Evolutionary conservation across 352 stramenopile species (phyloP).

Genomic region (Aphanomyces euteiches): DNA sequence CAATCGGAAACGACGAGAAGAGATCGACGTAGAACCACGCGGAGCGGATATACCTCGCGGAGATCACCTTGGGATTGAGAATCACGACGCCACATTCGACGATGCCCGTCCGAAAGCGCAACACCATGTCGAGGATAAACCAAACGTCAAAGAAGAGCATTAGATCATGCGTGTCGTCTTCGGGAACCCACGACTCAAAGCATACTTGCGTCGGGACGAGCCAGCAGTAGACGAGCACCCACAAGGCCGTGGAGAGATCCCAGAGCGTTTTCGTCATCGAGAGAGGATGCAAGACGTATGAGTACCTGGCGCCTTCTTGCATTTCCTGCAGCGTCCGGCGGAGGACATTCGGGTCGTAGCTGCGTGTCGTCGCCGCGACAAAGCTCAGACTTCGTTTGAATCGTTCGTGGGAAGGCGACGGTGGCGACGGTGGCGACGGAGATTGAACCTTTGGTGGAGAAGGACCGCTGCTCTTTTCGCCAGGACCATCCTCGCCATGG

Average conservation of each 20-base stretch:
- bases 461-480: too few relatives aligned
- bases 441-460: too few relatives aligned
- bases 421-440: too few relatives aligned
- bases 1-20: slow-evolving; percentile 53
- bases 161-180: not conserved
- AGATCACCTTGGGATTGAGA: slow-evolving; percentile 53
- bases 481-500: too few relatives aligned
- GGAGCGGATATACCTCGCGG: slow-evolving; percentile 45
- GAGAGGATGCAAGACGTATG: slow-evolving; percentile 52
- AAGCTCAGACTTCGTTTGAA: slow-evolving; percentile 10
- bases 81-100: slow-evolving; percentile 54
- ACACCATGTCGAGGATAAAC: slow-evolving; percentile 47
- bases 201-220: slow-evolving; percentile 66
- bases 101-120: slow-evolving; percentile 56
- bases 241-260: slow-evolving; percentile 50
- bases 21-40: slow-evolving; percentile 65
- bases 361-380: not conserved
- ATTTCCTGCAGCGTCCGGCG: slow-evolving; percentile 56
- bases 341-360: slow-evolving; percentile 46
- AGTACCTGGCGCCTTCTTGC: slow-evolving; percentile 47
- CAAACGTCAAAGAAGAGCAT: slow-evolving; percentile 43
- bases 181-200: slow-evolving; percentile 58
- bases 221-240: slow-evolving; percentile 72
- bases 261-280: slow-evolving; percentile 51
- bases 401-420: too few relatives aligned